Percentiles rank a stretch among this genome's conserved stretches.
Conservation (phyloP, 2,329 filamentous ascomycete species). For the Sclerotinia sclerotiorum region DNA sequence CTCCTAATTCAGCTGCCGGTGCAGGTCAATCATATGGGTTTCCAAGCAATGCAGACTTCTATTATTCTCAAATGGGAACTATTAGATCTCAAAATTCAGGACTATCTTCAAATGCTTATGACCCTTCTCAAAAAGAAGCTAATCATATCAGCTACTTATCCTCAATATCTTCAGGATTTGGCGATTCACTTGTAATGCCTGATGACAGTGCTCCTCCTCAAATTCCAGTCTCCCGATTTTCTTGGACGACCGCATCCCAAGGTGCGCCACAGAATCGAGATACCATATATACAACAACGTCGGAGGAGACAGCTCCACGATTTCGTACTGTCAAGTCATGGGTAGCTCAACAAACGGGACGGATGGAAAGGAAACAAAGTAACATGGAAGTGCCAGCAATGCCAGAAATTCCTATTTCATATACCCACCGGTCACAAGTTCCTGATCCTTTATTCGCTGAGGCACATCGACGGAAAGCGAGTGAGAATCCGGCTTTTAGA, state of each 20-base stretch:
- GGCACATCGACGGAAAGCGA: constrained; percentile 35
- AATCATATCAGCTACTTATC: constrained; percentile 48
- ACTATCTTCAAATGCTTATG: constrained; percentile 32
- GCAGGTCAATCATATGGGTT: constrained; percentile 7
- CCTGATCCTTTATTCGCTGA: constrained; percentile 25
- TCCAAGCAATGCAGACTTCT: constrained; percentile 1
- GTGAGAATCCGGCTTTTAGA: constrained; percentile 37
- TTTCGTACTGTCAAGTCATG: constrained; percentile 62
- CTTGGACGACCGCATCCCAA: constrained; percentile 34
- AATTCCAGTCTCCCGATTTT: constrained; percentile 32
- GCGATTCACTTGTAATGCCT: constrained; percentile 52
- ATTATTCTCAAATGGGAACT: constrained; percentile 22
- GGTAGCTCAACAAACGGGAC: constrained; percentile 63
- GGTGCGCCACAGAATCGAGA: constrained; percentile 34
- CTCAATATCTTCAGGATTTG: constrained; percentile 64
- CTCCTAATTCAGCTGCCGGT: constrained; percentile 8
- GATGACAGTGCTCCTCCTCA: constrained; percentile 39
- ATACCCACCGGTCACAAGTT: constrained; percentile 14
- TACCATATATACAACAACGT: constrained; percentile 39
- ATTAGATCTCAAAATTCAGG: constrained; percentile 21
- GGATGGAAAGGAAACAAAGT: constrained; percentile 50
- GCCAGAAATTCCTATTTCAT: constrained; percentile 32
- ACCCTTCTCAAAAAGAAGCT: constrained; percentile 31
- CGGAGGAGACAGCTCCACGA: constrained; percentile 45
- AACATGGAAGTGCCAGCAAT: constrained; percentile 37